Conservation (phyloP, 2,329 filamentous ascomycete genomes). For the Alternaria sp. region DNA sequence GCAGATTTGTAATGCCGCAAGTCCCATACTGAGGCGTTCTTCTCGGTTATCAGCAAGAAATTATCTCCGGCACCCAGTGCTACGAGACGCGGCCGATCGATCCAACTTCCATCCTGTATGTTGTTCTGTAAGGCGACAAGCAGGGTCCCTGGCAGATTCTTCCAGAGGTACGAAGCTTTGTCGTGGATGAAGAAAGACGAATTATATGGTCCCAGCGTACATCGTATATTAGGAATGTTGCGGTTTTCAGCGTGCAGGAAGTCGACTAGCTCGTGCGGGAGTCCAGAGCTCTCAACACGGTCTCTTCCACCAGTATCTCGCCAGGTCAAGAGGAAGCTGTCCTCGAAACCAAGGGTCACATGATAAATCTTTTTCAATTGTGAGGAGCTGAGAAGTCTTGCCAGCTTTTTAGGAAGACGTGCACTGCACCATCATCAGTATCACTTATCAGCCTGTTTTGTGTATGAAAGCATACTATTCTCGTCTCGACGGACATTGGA, state of each 20-base stretch:
- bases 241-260: slow-evolving; percentile 40
- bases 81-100: slow-evolving; percentile 43
- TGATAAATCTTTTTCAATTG: slow-evolving; percentile 39
- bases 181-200: slow-evolving; percentile 45
- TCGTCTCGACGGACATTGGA: slow-evolving; percentile 39
- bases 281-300: slow-evolving; percentile 34
- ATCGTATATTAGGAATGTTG: slow-evolving; percentile 37
- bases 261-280: slow-evolving; percentile 35
- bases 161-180: slow-evolving; percentile 39
- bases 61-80: slow-evolving; percentile 39
- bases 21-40: slow-evolving; percentile 41
- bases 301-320: slow-evolving; percentile 35
- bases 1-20: slow-evolving; percentile 34
- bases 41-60: slow-evolving; percentile 44
- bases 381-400: slow-evolving; percentile 31
- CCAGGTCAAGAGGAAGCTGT: slow-evolving; percentile 48
- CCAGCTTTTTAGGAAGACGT: slow-evolving; percentile 40
- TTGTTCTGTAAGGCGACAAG: slow-evolving; percentile 35
- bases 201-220: slow-evolving; percentile 45
- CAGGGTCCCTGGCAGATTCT: slow-evolving; percentile 39
- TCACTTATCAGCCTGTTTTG: background rate
- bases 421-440: slow-evolving; percentile 21
- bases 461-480: slow-evolving; percentile 33
- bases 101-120: slow-evolving; percentile 42
- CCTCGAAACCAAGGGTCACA: slow-evolving; percentile 42